Evolutionary conservation across 2,329 filamentous ascomycete genomes (phyloP), one percentile per base, ranked within the genome.

Genomic region (Trichoderma citrinoviride): DNA sequence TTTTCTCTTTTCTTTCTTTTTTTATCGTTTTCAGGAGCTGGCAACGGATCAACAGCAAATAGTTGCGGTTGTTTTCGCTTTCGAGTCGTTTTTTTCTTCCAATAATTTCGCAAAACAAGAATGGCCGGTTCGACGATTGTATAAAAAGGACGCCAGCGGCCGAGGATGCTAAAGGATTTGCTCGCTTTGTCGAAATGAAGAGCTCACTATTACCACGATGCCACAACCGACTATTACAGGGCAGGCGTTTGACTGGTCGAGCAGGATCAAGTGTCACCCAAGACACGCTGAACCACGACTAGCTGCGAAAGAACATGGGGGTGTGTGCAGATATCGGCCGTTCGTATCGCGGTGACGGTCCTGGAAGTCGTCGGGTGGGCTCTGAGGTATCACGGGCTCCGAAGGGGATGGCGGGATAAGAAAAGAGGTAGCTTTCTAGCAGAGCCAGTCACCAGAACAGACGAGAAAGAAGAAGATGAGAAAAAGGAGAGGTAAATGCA

Each of bases 71-170:
- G 21, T 61, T 43, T 44, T 61, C 46, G 57, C 57, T 61, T 50
- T 52, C 33, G 46, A 52, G 19, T 19, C 14, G 19, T 55, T 55
- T 43, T 17, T 60, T 41, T 49, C 37, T 50, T 43, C 40, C 37
- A 53, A 43, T 33, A 33, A 33, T 12, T 12, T 53, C 47, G 57
- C 37, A 61, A 61, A 43, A 46, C 40, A 62, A 62, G 19, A 62
- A 46, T 7, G 47, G 57, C 58, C 25, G 44, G 27, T 52, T 58
- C 44, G 69, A 67, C 66, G 70, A 71, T 73, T 72, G 74, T 77
- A 81, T 73, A 71, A 71, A 71, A 78, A 82, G 83, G 83, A 83
- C 83, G 84, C 84, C 83, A 82, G 84, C 83, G 83, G 79, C 84
- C 83, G 74, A 71, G 71, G 73, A 71, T 71, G 74, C 73, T 72